Evolutionary conservation across 2,329 filamentous ascomycete species (phyloP), one percentile per base, ranked within the genome.

Genomic region (Endoconidiophora laricicola): DNA sequence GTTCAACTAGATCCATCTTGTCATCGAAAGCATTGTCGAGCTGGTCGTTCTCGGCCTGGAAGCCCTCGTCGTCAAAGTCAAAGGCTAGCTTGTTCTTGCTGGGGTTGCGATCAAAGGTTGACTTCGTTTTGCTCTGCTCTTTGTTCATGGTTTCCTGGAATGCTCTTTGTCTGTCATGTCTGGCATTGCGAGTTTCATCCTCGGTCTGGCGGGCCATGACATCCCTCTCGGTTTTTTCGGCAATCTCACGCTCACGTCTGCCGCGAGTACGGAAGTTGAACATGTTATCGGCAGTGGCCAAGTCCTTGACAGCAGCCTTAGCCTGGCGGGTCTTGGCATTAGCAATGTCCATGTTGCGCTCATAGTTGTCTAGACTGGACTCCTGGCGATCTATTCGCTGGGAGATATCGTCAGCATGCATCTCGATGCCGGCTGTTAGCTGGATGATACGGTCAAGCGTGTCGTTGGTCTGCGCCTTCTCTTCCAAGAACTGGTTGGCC

Each of bases 241-340:
- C 74, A 49, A 76, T 71, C 46, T 81, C 70, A 56, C 91, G 84
- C 39, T 77, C 73, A 52, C 76, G 77, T 49, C 72, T 70, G 24
- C 73, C 74, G 42, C 81, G 74, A 56, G 73, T 74, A 55, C 75
- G 78, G 12, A 77, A 78, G 0, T 84, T 91, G 61, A 94, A 86
- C 0, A 82, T 82, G 58, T 86, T 73, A 65, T 95, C 94, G 46
- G 93, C 70, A 1, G 77, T 85, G 68, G 90, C 90, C 37, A 95
- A 69, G 60, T 94, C 86, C 44, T 79, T 76, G 1, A 86, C 82
- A 58, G 85, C 83, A 56, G 88, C 85, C 57, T 87, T 80, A 0
- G 85, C 84, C 53, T 83, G 69, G 52, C 78, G 76, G 58, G 84
- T 85, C 61, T 87, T 80, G 55, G 81, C 81, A n/a, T 76, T 67